Evolutionary conservation across 1,139 yeast species (phyloP).

Genomic region (Kazachstania sp.): DNA sequence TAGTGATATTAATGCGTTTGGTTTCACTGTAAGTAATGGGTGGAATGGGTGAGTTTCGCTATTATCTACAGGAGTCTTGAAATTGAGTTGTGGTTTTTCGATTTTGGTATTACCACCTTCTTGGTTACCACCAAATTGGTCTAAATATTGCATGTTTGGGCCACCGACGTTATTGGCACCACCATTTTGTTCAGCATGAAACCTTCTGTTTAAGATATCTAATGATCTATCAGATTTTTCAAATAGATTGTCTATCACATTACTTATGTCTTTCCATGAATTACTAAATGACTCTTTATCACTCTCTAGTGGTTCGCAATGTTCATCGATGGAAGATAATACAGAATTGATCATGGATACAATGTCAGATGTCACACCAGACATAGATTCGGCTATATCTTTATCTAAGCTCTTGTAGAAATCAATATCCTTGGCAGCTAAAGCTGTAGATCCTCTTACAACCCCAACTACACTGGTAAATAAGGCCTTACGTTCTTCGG

Average conservation of each 20-base stretch:
- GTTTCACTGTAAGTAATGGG: conserved; percentile 65
- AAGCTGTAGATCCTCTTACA: conserved; percentile 60
- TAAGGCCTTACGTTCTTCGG: conserved; percentile 11
- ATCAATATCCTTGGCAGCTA: conserved; percentile 73
- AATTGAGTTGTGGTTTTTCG: conserved; percentile 63
- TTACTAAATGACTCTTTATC: conserved; percentile 39
- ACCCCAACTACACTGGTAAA: conserved; percentile 41
- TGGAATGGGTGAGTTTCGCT: conserved; percentile 61
- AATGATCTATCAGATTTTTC: conserved; percentile 67
- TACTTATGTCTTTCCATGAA: conserved; percentile 57
- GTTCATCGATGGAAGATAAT: conserved; percentile 38
- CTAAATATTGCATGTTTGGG: conserved; percentile 38
- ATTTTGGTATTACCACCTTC: conserved; percentile 31
- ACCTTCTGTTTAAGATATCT: conserved; percentile 36
- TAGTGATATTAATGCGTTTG: conserved; percentile 52
- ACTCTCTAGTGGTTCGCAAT: conserved; percentile 26
- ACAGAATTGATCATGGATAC: conserved; percentile 48
- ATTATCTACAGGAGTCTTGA: conserved; percentile 56
- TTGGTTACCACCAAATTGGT: conserved; percentile 34
- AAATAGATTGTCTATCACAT: conserved; percentile 57
- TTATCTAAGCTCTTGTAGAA: conserved; percentile 67
- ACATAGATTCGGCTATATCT: conserved; percentile 38
- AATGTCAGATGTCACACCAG: conserved; percentile 38
- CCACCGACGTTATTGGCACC: conserved; percentile 7
- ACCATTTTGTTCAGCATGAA: conserved; percentile 6